Evolutionary conservation across 768 basidiomycete genomes (phyloP).

Genomic region (Gymnopilus junonius): DNA sequence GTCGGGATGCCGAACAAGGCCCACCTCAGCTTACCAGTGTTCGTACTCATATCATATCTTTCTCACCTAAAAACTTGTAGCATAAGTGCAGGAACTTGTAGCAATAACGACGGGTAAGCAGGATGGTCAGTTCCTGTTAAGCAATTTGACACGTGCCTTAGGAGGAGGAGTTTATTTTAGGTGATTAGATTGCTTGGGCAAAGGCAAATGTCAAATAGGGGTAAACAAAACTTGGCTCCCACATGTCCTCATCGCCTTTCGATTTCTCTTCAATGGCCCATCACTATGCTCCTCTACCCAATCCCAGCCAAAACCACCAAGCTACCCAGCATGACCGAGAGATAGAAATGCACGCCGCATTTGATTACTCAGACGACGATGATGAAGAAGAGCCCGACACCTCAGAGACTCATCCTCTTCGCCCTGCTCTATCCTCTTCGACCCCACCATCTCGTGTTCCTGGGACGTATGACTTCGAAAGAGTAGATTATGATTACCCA

Average conservation of each 20-base stretch:
- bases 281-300: conserved; percentile 73
- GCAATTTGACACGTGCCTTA: too few relatives aligned
- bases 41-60: too few relatives aligned
- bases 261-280: conserved; percentile 42
- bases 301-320: conserved; percentile 50
- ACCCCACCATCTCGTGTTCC: conserved; percentile 31
- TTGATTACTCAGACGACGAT: conserved; percentile 79
- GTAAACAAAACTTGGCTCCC: background rate
- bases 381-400: conserved; percentile 57
- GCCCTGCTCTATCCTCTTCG: conserved; percentile 42
- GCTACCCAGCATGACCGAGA: conserved; percentile 47
- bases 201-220: conserved; percentile 6
- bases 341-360: conserved; percentile 83
- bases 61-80: too few relatives aligned
- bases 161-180: too few relatives aligned
- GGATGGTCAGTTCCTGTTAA: too few relatives aligned
- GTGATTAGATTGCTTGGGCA: too few relatives aligned
- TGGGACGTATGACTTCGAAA: conserved; percentile 79
- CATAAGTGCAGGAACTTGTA: too few relatives aligned
- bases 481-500: conserved; percentile 77
- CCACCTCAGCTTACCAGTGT: too few relatives aligned
- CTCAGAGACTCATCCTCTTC: conserved; percentile 57
- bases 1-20: too few relatives aligned
- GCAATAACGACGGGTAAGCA: too few relatives aligned
- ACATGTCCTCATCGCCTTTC: background rate